Conservation (phyloP, 345 rosid genomes). For the Kandelia obovata region DNA sequence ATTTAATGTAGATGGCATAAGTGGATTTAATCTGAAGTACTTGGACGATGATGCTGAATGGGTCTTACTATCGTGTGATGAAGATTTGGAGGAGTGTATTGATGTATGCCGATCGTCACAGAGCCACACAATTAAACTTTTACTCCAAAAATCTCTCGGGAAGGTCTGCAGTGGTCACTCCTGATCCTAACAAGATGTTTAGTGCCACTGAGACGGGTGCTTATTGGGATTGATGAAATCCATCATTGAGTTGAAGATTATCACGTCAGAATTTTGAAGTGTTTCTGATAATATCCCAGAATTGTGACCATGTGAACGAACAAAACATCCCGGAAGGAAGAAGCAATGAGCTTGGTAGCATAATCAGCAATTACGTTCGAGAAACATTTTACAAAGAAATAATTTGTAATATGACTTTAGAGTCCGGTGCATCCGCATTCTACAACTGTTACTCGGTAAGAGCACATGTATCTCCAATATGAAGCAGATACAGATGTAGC, state of each 20-base stretch:
- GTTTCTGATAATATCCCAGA: neutral
- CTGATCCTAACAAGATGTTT: constrained; percentile 24
- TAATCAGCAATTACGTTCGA: no score
- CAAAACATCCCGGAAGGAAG: no score
- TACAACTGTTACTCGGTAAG: no score
- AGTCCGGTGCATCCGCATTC: no score
- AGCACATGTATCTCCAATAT: no score
- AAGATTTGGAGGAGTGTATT: constrained; percentile 80
- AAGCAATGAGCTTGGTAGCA: no score
- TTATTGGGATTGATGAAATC: neutral
- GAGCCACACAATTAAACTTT: constrained; percentile 54
- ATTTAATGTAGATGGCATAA: constrained; percentile 55
- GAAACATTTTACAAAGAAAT: no score
- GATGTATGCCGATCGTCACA: constrained; percentile 52
- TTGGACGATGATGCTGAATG: constrained; percentile 93
- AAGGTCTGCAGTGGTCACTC: constrained; percentile 34
- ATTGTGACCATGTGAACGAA: no score
- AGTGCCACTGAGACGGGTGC: neutral
- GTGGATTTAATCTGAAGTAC: constrained; percentile 68
- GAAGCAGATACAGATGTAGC: no score
- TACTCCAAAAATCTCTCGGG: constrained; percentile 44
- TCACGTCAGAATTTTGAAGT: neutral
- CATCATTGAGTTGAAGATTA: neutral
- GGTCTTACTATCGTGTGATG: constrained; percentile 86
- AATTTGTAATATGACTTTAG: no score